Evolutionary conservation across 495 filamentous ascomycete genomes (phyloP).

Genomic region (Acidiella bohemica): DNA sequence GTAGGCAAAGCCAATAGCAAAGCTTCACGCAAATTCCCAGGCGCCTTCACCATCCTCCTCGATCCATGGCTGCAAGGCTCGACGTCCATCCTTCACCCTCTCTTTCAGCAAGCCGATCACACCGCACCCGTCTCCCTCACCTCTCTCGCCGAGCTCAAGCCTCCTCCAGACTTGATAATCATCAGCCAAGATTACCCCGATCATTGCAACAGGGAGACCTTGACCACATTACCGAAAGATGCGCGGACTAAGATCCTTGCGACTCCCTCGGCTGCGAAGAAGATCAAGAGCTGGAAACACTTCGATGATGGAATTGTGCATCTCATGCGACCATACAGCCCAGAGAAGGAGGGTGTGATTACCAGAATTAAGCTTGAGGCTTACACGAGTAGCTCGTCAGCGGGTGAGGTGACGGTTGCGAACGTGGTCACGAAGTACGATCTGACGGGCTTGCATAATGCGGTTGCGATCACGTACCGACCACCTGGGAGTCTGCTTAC

Average conservation of each 20-base stretch:
- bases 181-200: constrained; percentile 58
- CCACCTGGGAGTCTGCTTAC: constrained; percentile 35
- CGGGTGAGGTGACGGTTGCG: constrained; percentile 52
- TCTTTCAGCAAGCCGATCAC: constrained; percentile 45
- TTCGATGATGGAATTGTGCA: constrained; percentile 41
- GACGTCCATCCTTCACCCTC: constrained; percentile 46
- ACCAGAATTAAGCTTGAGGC: constrained; percentile 38
- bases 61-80: constrained; percentile 59
- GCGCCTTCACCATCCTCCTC: constrained; percentile 50
- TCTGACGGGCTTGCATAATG: constrained; percentile 47
- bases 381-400: constrained; percentile 30
- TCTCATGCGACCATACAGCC: constrained; percentile 38
- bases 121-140: constrained; percentile 41
- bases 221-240: constrained; percentile 43
- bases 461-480: constrained; percentile 57
- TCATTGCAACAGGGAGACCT: constrained; percentile 55
- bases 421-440: constrained; percentile 50
- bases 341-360: constrained; percentile 26
- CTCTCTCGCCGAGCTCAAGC: constrained; percentile 45
- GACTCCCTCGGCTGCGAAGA: constrained; percentile 45
- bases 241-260: constrained; percentile 50
- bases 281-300: constrained; percentile 50
- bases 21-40: constrained; percentile 26
- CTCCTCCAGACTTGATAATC: constrained; percentile 50
- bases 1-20: constrained; percentile 27